Evolutionary conservation across 805 yeast species (phyloP), one percentile per base, ranked within the genome.

Genomic region (Metschnikowia lunata): DNA sequence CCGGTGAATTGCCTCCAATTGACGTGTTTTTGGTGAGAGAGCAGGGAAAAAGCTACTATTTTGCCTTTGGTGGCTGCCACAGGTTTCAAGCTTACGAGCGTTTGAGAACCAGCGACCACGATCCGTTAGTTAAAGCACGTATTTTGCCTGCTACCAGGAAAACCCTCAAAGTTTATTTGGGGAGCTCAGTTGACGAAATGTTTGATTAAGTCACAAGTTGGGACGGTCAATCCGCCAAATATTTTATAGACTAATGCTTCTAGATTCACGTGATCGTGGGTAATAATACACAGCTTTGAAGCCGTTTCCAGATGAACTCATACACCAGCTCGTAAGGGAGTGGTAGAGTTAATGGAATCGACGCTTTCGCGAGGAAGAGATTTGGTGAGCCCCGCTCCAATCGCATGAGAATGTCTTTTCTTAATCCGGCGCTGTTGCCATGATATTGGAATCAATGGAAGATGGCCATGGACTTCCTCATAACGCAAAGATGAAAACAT

Each of bases 1-100:
- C 82, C 7, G 89, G 89, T 1, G 84, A 83, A 51, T 63, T 87
- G 32, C 96, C 96, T 2, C 91, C 96, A 1, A 74, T 88, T 12
- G 96, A 88, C 61, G 88, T 88, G 0, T 64, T 88, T 49, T 72
- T 74, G 31, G 85, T 87, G 2, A 70, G 82, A 35, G 84, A 83
- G 34, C 60, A 75, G 7, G 91, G 88, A 1, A 64, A 76, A 39
- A 71, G 64, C 31, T 75, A 74, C 60, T 87, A 83, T 57, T 87
- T 85, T 63, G 95, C 90, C 1, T 88, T 88, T 64, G 96, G 96
- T 7, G 96, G 96, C 0, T 88, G 96, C 59, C 96, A 88, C 59
- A 64, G 96, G 49, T 83, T 88, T 53, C 95, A 88, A 61, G 95
- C 95, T 0, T 88, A 88, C 58, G 93, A 87, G 45, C 65, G 74